Conservation (phyloP, 768 basidiomycete species). For the Amanita muscaria region DNA sequence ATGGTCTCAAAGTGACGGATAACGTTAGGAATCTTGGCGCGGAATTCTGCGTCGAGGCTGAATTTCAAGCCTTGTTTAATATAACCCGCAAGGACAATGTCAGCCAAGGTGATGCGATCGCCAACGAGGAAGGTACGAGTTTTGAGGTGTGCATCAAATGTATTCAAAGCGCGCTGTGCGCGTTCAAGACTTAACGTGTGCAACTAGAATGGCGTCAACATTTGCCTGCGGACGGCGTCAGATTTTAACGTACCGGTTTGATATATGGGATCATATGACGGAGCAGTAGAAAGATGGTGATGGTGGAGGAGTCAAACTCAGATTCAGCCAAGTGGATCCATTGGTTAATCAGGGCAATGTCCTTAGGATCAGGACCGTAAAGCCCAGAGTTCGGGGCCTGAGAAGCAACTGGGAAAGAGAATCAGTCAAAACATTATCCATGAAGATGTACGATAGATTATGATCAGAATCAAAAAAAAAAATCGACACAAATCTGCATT, state of each 20-base stretch:
- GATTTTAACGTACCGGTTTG: constrained; percentile 66
- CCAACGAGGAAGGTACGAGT: constrained; percentile 85
- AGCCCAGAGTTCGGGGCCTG: constrained; percentile 74
- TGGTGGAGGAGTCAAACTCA: constrained; percentile 44
- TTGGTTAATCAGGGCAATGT: constrained; percentile 73
- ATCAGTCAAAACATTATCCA: too few relatives aligned
- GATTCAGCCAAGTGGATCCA: constrained; percentile 72
- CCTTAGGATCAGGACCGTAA: constrained; percentile 54
- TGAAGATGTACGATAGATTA: too few relatives aligned
- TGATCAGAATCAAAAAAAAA: constrained; percentile 29
- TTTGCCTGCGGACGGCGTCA: constrained; percentile 75
- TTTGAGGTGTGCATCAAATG: constrained; percentile 66
- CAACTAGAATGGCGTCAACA: constrained; percentile 56
- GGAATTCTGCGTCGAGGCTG: constrained; percentile 57
- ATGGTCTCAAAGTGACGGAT: constrained; percentile 85
- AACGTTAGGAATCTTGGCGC: constrained; percentile 64
- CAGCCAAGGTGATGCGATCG: constrained; percentile 92
- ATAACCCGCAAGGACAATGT: constrained; percentile 58
- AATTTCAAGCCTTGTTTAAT: constrained; percentile 44
- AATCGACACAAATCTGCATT: constrained; percentile 40
- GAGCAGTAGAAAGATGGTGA: constrained; percentile 36
- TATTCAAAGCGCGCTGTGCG: constrained; percentile 47
- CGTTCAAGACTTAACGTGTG: constrained; percentile 49
- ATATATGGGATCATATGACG: constrained; percentile 56
- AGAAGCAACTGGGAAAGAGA: constrained; percentile 53